Base-by-base conservation (phyloP, 2,329 filamentous ascomycete species). In the Diaporthe citriasiana region DNA sequence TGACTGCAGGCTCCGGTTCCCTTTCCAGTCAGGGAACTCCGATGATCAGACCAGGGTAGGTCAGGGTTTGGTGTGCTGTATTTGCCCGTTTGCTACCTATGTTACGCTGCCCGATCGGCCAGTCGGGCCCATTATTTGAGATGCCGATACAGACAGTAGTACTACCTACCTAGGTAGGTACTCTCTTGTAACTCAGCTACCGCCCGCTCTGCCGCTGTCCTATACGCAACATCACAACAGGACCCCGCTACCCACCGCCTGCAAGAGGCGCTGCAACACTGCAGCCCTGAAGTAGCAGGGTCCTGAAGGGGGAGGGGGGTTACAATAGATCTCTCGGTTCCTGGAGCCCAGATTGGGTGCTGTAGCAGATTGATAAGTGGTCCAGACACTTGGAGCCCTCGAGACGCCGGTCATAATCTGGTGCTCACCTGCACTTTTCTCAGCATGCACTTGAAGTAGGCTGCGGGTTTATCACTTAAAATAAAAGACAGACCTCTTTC, bases 41-140 rank as follows among this genome's bases (percentile, higher is more conserved):
- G 59, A 73, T 50, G 59, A 68, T 69, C 71, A 53, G 63, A 63
- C 65, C 35, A 70, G 65, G 65, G 72, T 73, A 57, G 50, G 59
- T 63, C 30, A 50, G 38, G 51, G 50, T 53, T 73, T 60, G 42
- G 51, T 38, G 59, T 73, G 72, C 38, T 51, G 25, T 56, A 70
- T 56, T 56, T 63, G 51, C 56, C 53, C 53, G 47, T 60, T 66
- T 65, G 72, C 51, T 13, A 25, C 19, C 51, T 13, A 25, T n/a
- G 33, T 69, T 69, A 65, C 70, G 47, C 38, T 45, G 60, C 70
- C 47, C 35, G 60, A 63, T 63, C 57, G 57, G 57, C 57, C 57
- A 42, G 35, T 60, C 69, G 42, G 72, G 63, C 59, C 56, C 55
- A 60, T 73, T 35, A 70, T 70, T 45, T 73, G 51, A 59, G 71